Percentiles rank a stretch among this genome's conserved stretches.
Conservation (phyloP, 1,284 basidiomycete species). For the Cryptococcus amylolentus region DNA sequence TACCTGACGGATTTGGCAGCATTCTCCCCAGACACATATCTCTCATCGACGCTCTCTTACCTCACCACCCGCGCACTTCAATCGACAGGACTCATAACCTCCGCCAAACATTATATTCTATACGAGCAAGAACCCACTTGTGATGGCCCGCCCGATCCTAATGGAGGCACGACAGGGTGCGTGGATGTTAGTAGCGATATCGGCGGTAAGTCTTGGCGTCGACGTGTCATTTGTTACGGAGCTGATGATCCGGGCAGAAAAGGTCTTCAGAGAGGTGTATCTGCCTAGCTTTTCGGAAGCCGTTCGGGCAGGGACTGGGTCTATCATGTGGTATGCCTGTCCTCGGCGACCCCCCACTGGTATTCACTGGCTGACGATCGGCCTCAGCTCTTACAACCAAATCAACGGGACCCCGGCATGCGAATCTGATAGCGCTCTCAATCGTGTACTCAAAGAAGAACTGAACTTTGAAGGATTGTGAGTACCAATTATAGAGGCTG, state of each 20-base stretch:
- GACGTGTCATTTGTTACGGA: background rate
- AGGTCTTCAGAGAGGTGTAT: slow-evolving; percentile 50
- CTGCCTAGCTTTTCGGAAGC: slow-evolving; percentile 52
- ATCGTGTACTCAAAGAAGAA: slow-evolving; percentile 73
- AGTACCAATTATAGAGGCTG: slow-evolving; percentile 31
- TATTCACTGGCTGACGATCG: background rate
- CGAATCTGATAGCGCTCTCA: slow-evolving; percentile 70
- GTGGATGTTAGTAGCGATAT: slow-evolving; percentile 32
- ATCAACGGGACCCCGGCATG: slow-evolving; percentile 77
- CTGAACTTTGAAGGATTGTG: slow-evolving; percentile 55
- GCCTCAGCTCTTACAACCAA: slow-evolving; percentile 55
- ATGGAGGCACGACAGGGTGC: slow-evolving; percentile 33
- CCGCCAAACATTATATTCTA: slow-evolving; percentile 48
- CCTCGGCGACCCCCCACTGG: background rate
- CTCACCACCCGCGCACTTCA: slow-evolving; percentile 46
- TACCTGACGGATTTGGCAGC: slow-evolving; percentile 17
- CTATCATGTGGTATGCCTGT: slow-evolving; percentile 49
- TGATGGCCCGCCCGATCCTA: slow-evolving; percentile 25
- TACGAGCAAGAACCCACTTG: slow-evolving; percentile 50
- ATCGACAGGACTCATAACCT: slow-evolving; percentile 46
- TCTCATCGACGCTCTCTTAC: slow-evolving; percentile 46
- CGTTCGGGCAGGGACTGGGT: slow-evolving; percentile 50
- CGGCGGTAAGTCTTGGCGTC: slow-evolving; percentile 29
- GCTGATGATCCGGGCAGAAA: slow-evolving; percentile 27
- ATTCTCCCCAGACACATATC: slow-evolving; percentile 49